Percentiles rank a stretch among this genome's conserved stretches.
These are phyloP conservation scores for Monilinia fructicola DNA, from an alignment of 2,329 filamentous ascomycete species.

Conservation along the genomic window DNA sequence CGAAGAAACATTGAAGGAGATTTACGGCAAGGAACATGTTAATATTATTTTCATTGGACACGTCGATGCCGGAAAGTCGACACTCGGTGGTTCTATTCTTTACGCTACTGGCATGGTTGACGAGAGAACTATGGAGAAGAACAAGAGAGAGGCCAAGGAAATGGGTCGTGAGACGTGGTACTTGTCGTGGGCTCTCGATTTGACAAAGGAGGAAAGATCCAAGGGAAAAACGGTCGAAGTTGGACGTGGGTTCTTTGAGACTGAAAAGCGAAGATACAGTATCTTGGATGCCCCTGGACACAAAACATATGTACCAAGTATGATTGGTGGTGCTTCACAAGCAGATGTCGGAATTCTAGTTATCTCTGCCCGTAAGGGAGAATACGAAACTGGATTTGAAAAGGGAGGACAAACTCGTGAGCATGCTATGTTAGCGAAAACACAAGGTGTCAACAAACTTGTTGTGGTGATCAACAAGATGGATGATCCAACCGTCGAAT, in stretches of 20 bases:
- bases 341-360: slow-evolving; percentile 93
- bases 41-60: slow-evolving; percentile 98
- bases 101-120: slow-evolving; percentile 99
- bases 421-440: slow-evolving; percentile 97
- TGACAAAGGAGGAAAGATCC: slow-evolving; percentile 92
- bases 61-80: slow-evolving; percentile 98
- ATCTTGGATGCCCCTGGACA: slow-evolving; percentile 96
- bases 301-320: slow-evolving; percentile 96
- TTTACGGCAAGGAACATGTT: slow-evolving; percentile 89
- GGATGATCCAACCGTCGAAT: slow-evolving; percentile 95
- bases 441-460: slow-evolving; percentile 95
- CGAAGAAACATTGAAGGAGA: slow-evolving; percentile 83
- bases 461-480: slow-evolving; percentile 98
- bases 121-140: slow-evolving; percentile 96
- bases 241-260: slow-evolving; percentile 93
- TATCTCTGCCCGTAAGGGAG: slow-evolving; percentile 93
- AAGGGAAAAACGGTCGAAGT: slow-evolving; percentile 99
- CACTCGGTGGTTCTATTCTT: slow-evolving; percentile 87
- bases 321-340: slow-evolving; percentile 94
- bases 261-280: slow-evolving; percentile 91
- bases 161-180: slow-evolving; percentile 98
- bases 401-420: slow-evolving; percentile 95
- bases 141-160: slow-evolving; percentile 95
- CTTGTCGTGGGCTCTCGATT: slow-evolving; percentile 94
- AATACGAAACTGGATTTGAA: slow-evolving; percentile 98